phyloP scores from a whole-genome alignment of 2,329 filamentous ascomycete species.

The Fusarium papillatum region DNA sequence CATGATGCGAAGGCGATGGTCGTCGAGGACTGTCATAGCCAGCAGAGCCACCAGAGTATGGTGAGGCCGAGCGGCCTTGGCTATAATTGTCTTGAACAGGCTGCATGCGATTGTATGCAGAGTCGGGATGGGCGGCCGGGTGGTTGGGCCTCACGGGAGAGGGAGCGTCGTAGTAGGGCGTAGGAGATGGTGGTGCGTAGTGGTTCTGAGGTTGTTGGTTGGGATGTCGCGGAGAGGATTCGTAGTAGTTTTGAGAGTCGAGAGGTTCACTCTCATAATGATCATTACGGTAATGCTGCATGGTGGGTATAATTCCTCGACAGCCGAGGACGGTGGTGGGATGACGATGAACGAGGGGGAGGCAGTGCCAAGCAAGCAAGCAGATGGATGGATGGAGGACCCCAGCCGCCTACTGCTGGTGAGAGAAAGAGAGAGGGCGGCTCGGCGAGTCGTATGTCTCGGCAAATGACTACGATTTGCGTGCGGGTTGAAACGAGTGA shows the following conservation, averaged over 20 bases:
- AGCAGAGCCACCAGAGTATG: constrained; percentile 34
- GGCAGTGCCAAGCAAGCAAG: constrained; percentile 33
- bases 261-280: constrained; percentile 53
- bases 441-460: constrained; percentile 24
- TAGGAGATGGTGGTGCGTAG: constrained; percentile 34
- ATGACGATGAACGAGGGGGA: constrained; percentile 11
- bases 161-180: constrained; percentile 46
- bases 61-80: constrained; percentile 29
- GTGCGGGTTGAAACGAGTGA: constrained; percentile 24
- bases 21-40: constrained; percentile 39
- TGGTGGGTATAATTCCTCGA: constrained; percentile 37
- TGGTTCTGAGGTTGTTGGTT: constrained; percentile 38
- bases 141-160: constrained; percentile 31
- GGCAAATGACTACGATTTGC: constrained; percentile 15
- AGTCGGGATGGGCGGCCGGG: constrained; percentile 42
- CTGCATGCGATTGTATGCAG: constrained; percentile 37
- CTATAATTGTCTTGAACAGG: constrained; percentile 35
- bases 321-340: constrained; percentile 23
- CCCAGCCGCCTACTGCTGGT: constrained; percentile 36
- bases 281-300: constrained; percentile 51
- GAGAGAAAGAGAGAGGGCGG: constrained; percentile 10
- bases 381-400: constrained; percentile 24
- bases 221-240: constrained; percentile 39
- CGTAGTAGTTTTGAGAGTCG: constrained; percentile 43
- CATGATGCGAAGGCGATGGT: constrained; percentile 33